These are phyloP conservation scores for Endothia cerciana DNA, from an alignment of 2,329 filamentous ascomycete species.

Conservation along the genomic window DNA sequence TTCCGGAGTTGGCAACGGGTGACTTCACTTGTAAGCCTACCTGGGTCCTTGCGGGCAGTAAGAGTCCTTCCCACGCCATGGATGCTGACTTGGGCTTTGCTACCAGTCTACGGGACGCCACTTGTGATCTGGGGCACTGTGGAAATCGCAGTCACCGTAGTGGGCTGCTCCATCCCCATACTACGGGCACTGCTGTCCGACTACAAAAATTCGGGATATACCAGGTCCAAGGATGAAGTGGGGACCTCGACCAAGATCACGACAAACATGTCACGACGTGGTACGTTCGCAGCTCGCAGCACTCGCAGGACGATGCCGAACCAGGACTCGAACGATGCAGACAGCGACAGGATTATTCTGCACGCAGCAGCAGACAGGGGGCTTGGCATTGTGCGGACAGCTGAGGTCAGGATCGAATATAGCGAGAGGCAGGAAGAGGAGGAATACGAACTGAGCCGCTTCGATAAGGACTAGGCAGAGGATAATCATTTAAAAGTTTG, in stretches of 20 bases:
- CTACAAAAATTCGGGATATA: background rate
- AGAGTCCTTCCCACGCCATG: background rate
- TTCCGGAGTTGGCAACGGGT: background rate
- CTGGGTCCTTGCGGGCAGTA: background rate
- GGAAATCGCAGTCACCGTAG: constrained; percentile 9
- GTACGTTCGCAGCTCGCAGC: background rate
- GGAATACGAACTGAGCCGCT: background rate
- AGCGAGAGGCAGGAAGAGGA: background rate
- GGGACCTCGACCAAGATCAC: constrained; percentile 2
- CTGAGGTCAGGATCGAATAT: background rate
- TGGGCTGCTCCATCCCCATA: constrained; percentile 9
- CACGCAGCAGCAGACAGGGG: background rate
- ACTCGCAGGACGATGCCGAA: background rate
- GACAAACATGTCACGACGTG: background rate
- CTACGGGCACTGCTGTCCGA: constrained; percentile 6
- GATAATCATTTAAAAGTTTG: background rate
- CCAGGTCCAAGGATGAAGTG: background rate
- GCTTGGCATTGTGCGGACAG: background rate
- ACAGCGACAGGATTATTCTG: background rate
- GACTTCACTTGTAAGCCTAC: background rate
- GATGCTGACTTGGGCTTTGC: background rate
- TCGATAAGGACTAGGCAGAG: background rate
- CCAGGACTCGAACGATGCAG: background rate
- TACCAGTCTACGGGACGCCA: background rate
- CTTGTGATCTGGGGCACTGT: constrained; percentile 3